Base-by-base conservation (phyloP, 495 filamentous ascomycete species). In the Penicillium salamii region DNA sequence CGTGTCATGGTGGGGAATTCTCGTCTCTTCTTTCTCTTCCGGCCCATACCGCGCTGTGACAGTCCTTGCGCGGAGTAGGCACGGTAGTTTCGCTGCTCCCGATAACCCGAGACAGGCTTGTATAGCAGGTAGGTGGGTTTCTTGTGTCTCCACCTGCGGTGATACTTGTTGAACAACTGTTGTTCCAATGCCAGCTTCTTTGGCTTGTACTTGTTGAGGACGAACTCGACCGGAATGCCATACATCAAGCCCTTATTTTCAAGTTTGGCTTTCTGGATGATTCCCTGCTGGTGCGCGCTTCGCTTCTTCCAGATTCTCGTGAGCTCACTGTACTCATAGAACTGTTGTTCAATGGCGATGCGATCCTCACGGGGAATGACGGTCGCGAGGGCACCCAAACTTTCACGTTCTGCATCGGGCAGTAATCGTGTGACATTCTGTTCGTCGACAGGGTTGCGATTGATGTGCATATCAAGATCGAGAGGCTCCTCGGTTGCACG, bases 361-460 rank as follows among this genome's bases (percentile, higher is more conserved):
- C 44, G 44, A 33, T 59, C 52, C 12, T 40, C 39, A 15, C 13
- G 34, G 5, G 52, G 28, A 11, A 59, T 33, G 11, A 50, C 13
- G 6, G 31, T 26, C 8, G 33, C 28, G 1, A 26, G 29, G 1
- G 37, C 3, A 3, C 19, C 31, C 14, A 38, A 7, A 2, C 9
- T 4, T 29, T 28, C 17, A 5, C 11, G 3, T 3, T 37, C 13
- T 5, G 3, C 9, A 5, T 26, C 17, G 14, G n/a, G 3, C 12
- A 47, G 19, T 13, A 38, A 37, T 21, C 33, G 35, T 19, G 31
- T 42, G 7, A 19, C 20, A 29, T 26, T 39, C 3, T 14, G 12
- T 18, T 24, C 23, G 35, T 28, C 33, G 19, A 26, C 14, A 3
- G 19, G 7, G 19, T 32, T 6, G 42, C 37, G 12, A 9, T 33